A percentile compares a stretch with the other conserved stretches of the same genome.
phyloP scores from a whole-genome alignment of 768 basidiomycete species.

The Termitomyces sp. region DNA sequence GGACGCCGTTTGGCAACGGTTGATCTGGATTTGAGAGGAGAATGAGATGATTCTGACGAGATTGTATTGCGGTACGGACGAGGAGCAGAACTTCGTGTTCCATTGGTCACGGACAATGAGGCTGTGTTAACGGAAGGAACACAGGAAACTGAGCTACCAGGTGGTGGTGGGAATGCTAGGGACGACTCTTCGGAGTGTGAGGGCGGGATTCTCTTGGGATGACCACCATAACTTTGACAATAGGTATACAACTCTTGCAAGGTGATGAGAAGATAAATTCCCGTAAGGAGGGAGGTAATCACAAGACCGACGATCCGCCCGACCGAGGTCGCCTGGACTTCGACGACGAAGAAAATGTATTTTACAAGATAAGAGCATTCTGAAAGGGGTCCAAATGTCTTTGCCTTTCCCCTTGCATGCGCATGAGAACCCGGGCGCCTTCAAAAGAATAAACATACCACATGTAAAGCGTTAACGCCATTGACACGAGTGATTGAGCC shows the following conservation, averaged over 20 bases:
- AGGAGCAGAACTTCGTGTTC: neutral
- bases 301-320: conserved; percentile 27
- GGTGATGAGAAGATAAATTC: conserved; percentile 26
- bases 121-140: neutral
- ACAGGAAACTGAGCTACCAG: neutral
- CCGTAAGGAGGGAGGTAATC: conserved; percentile 24
- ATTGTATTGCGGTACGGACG: neutral
- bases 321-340: conserved; percentile 22
- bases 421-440: neutral
- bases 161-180: neutral
- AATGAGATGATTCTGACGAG: neutral
- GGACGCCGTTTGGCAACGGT: conserved; percentile 18
- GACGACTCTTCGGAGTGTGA: neutral
- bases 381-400: conserved; percentile 20
- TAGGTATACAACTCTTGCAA: conserved; percentile 28
- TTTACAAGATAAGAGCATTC: conserved; percentile 24
- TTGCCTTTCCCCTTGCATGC: conserved; percentile 21
- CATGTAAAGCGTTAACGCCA: conserved; percentile 31
- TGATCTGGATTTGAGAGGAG: conserved; percentile 1
- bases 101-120: neutral
- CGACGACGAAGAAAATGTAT: conserved; percentile 29
- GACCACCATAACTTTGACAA: conserved; percentile 13
- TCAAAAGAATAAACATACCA: conserved; percentile 19
- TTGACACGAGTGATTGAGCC: conserved; percentile 31
- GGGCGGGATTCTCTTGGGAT: neutral